Percentiles rank a stretch among this genome's conserved stretches.
Evolutionary conservation across 805 yeast genomes (phyloP).

Genomic region (Pichia nakasei): DNA sequence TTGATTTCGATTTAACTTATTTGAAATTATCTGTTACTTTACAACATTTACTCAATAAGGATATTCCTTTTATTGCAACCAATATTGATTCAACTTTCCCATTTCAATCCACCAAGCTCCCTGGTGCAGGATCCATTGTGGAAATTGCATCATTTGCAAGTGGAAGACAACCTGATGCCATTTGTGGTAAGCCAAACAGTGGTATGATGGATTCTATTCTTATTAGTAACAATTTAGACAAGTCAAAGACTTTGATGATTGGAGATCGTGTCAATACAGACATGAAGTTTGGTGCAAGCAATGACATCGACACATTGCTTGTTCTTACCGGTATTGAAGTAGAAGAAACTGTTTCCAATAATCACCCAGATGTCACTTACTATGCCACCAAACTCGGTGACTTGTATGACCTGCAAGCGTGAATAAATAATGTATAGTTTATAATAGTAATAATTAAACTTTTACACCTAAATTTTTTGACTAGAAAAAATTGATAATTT

Average conservation of each 20-base stretch:
- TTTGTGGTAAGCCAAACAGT: conserved; percentile 84
- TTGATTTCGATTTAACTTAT: conserved; percentile 71
- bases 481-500: no score
- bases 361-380: conserved; percentile 46
- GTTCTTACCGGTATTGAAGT: conserved; percentile 91
- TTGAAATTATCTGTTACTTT: conserved; percentile 72
- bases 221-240: conserved; percentile 50
- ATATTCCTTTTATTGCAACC: conserved; percentile 77
- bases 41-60: conserved; percentile 64
- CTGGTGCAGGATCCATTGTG: conserved; percentile 93
- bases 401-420: conserved; percentile 51
- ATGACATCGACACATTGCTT: conserved; percentile 77
- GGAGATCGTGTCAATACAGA: conserved; percentile 96
- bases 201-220: conserved; percentile 87
- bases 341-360: conserved; percentile 46
- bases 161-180: conserved; percentile 68
- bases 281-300: conserved; percentile 82
- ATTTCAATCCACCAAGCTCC: conserved; percentile 70
- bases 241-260: conserved; percentile 70
- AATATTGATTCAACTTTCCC: conserved; percentile 95
- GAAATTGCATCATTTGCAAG: conserved; percentile 66
- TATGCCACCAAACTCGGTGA: conserved; percentile 73
- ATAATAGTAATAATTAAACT: no score
- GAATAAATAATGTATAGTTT: no score
- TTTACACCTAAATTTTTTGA: no score